Conservation (phyloP, 768 basidiomycete genomes). For the Agrocybe pediades region DNA sequence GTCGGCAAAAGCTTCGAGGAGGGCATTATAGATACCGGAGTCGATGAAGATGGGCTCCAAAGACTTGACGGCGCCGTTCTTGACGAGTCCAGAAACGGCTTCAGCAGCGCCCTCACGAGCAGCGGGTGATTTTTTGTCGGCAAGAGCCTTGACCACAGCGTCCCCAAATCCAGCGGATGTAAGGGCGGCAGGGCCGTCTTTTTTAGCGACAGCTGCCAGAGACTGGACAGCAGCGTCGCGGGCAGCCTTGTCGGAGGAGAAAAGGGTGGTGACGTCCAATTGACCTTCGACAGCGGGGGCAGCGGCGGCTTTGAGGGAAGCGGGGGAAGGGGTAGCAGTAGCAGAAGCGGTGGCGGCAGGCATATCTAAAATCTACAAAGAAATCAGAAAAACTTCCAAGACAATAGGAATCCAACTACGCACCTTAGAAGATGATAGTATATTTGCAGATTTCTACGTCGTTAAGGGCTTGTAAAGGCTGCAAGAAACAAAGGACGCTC, state of each 20-base stretch:
- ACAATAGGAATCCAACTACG: conserved; percentile 13
- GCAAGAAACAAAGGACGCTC: conserved; percentile 68
- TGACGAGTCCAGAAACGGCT: conserved; percentile 66
- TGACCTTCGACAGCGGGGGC: conserved; percentile 55
- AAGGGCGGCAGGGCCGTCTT: conserved; percentile 81
- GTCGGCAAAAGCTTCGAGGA: conserved; percentile 93
- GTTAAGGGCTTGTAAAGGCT: conserved; percentile 50
- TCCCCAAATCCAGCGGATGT: conserved; percentile 68
- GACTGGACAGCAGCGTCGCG: conserved; percentile 71
- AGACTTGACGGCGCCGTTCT: conserved; percentile 72
- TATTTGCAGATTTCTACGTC: conserved; percentile 36
- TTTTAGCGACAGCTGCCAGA: conserved; percentile 76
- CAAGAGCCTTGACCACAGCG: conserved; percentile 80
- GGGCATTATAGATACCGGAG: conserved; percentile 82
- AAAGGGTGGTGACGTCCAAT: conserved; percentile 75
- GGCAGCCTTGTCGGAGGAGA: conserved; percentile 82
- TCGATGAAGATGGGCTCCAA: conserved; percentile 89
- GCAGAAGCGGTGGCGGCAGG: conserved; percentile 75
- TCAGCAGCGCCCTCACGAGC: conserved; percentile 87
- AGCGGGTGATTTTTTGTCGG: conserved; percentile 94
- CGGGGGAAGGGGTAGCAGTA: conserved; percentile 59
- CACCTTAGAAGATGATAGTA: conserved; percentile 46
- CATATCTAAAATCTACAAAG: conserved; percentile 64
- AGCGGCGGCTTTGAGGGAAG: conserved; percentile 67
- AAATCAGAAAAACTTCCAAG: background rate